Evolutionary conservation across 257 asterid genomes (phyloP).

Genomic region (Solanum lycopersicoides): DNA sequence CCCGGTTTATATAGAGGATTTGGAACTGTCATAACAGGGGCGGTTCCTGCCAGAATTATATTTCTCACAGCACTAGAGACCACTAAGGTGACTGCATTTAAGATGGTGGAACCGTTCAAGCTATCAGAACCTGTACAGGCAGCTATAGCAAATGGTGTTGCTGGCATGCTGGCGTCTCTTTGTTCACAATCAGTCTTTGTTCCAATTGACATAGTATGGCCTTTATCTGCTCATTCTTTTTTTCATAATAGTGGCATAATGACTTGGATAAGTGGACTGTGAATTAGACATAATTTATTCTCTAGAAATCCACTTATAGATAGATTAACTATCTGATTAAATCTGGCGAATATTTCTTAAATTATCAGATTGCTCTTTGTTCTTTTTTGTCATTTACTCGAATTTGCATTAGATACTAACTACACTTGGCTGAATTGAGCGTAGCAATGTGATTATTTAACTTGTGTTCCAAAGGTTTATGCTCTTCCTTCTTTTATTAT

Average conservation of each 20-base stretch:
- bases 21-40: conserved; percentile 81
- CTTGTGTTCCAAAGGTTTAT: background rate
- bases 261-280: background rate
- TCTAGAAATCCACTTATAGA: background rate
- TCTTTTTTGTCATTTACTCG: background rate
- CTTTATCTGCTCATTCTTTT: background rate
- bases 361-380: background rate
- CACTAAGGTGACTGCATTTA: conserved; percentile 63
- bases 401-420: background rate
- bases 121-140: conserved; percentile 83
- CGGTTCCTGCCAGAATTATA: conserved; percentile 80
- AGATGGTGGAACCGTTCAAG: conserved; percentile 59
- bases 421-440: background rate
- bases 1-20: conserved; percentile 84
- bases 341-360: background rate
- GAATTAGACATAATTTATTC: background rate
- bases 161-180: conserved; percentile 88
- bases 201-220: conserved; percentile 87
- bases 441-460: background rate
- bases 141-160: conserved; percentile 81
- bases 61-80: conserved; percentile 88
- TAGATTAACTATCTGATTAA: background rate
- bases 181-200: conserved; percentile 81
- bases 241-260: background rate
- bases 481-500: background rate